Evolutionary conservation across 176 grass and related monocot genomes (phyloP).

Genomic region (Dactylis glomerata): DNA sequence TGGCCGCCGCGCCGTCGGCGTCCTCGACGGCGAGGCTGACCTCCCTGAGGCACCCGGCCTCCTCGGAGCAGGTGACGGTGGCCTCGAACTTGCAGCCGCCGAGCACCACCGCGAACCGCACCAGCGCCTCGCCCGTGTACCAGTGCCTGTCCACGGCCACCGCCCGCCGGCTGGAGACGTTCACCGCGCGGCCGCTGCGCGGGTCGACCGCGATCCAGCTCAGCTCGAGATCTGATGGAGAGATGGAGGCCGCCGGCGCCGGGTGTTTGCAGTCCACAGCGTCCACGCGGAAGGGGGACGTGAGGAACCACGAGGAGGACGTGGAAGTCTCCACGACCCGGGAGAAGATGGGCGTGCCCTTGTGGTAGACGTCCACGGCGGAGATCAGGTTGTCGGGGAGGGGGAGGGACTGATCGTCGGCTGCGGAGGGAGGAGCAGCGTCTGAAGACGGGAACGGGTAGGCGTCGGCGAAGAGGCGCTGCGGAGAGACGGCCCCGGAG

Average conservation of each 20-base stretch:
- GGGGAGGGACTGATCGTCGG: neutral
- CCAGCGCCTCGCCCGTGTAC: constrained; percentile 11
- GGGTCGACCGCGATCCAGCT: neutral
- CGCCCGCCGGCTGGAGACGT: neutral
- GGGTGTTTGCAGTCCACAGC: neutral
- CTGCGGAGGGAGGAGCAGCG: neutral
- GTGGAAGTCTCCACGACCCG: neutral
- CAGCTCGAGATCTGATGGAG: neutral
- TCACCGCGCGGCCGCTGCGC: neutral
- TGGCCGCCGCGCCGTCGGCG: neutral
- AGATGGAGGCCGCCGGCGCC: neutral
- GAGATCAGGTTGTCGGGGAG: neutral
- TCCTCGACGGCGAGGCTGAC: neutral
- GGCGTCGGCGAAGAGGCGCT: neutral
- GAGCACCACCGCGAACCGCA: constrained; percentile 13
- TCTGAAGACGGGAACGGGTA: neutral
- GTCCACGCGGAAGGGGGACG: neutral
- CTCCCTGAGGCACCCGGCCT: neutral
- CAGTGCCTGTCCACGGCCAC: constrained; percentile 21
- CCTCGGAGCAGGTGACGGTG: constrained; percentile 3
- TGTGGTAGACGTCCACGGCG: neutral
- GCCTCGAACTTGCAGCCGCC: constrained; percentile 9
- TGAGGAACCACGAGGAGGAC: neutral
- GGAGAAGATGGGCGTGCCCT: neutral
- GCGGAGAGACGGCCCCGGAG: neutral